Base-by-base conservation (phyloP, 257 asterid genomes). In the Avicennia marina region DNA sequence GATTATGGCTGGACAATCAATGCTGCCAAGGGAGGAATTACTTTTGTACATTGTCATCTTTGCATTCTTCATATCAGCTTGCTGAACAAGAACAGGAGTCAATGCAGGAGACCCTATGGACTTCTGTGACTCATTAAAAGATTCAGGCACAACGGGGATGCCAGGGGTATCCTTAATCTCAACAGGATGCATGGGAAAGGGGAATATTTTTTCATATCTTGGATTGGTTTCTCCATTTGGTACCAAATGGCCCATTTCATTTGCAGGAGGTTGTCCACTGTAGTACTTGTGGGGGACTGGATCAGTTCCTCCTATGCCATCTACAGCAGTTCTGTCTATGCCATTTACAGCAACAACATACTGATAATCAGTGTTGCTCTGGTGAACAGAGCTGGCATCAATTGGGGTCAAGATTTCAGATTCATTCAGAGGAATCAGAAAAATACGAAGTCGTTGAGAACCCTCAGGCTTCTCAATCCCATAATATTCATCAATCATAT, bases 401-500 rank as follows among this genome's bases (percentile, higher is more conserved):
- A 60, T 19, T 41, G 73, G 24, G 56, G 33, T 59, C 4, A 74
- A 60, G 63, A 65, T 68, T 53, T 79, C 94, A 25, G 81, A 71
- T 63, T 81, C 90, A 62, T 46, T 50, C 53, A 65, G 63, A 36
- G 94, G 86, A 73, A 85, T 66, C 75, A 85, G 68, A 61, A 85
- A 82, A 22, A 85, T 77, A 24, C 94, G 85, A n/a, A 79, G 84
- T 33, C 90, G 68, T 71, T 79, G 94, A 61, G 85, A 75, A 53
- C 73, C 85, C 6, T 80, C 94, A 34, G 72, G 75, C 44, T 63
- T 77, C 46, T 79, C 84, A 46, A 67, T 43, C 31, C 80, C 87
- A 67, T 70, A 48, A 66, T 84, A 81, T 71, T 84, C 94, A 67
- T 81, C 94, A 64, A 84, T 74, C 94, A 84, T 81, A 65, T 84